A percentile compares a stretch with the other conserved stretches of the same genome.
Conservation (phyloP, 1,284 basidiomycete species). For the Coriolopsis trogii region DNA sequence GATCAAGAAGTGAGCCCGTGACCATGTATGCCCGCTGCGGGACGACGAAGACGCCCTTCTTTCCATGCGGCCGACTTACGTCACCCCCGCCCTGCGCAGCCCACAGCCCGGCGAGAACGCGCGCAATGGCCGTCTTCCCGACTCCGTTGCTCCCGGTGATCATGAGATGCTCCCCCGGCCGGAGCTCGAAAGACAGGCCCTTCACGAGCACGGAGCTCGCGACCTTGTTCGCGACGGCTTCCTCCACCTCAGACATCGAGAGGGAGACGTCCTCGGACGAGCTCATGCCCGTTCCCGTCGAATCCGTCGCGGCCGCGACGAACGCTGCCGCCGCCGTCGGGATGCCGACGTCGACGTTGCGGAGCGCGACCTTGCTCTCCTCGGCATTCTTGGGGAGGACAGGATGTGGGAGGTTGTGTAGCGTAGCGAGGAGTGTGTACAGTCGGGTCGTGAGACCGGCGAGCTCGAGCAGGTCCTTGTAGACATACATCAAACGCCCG, state of each 20-base stretch:
- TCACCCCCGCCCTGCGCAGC: conserved; percentile 51
- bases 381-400: conserved; percentile 44
- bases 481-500: conserved; percentile 89
- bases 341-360: conserved; percentile 75
- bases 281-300: neutral
- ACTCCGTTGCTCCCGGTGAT: conserved; percentile 94
- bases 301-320: conserved; percentile 8
- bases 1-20: conserved; percentile 85
- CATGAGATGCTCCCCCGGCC: conserved; percentile 87
- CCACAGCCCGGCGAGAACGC: conserved; percentile 92
- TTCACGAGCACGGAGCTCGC: conserved; percentile 60
- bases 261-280: conserved; percentile 6
- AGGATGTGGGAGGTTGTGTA: conserved; percentile 67
- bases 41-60: conserved; percentile 79
- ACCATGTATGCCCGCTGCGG: conserved; percentile 94
- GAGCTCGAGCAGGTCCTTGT: conserved; percentile 91
- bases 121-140: conserved; percentile 92
- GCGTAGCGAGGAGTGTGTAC: conserved; percentile 85
- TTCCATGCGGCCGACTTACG: conserved; percentile 47
- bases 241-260: conserved; percentile 27
- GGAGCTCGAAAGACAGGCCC: conserved; percentile 73
- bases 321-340: conserved; percentile 50
- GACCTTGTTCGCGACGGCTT: conserved; percentile 37
- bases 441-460: conserved; percentile 91
- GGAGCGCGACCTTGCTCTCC: conserved; percentile 46